Base-by-base conservation (phyloP, 2,329 filamentous ascomycete genomes). In the Fusarium odoratissimum region DNA sequence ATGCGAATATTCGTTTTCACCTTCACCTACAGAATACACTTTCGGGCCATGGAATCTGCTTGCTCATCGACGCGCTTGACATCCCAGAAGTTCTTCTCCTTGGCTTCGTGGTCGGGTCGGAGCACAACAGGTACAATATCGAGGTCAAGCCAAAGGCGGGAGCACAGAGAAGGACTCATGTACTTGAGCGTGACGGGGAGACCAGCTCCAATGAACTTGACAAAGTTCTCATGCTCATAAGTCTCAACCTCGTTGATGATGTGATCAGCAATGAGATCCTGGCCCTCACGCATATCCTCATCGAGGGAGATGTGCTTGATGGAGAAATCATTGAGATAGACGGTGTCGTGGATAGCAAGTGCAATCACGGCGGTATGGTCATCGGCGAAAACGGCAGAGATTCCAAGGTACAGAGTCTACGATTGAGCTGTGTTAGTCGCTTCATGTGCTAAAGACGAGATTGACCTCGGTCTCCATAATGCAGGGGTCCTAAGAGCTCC, bases 1-100 rank as follows among this genome's bases (percentile, higher is more conserved):
- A 31, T 11, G 46, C 65, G 59, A 23, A 46, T 2, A 14, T 49
- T 58, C 12, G 17, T 14, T 17, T 19, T 17, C 3, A 25, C 25
- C 2, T 14, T 8, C 11, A 42, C 88, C 81, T 82, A 92, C 91
- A 91, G 88, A 69, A 95, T 87, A 79, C 92, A 94, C 83, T 95
- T 95, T 69, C 93, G 87, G 4, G 91, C 91, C 88, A 95, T 92
- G 1, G 91, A 93, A 78, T 95, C 93, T 3, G 93, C 93, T 80
- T 95, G 91, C 79, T 96, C 93, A 75, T 95, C 93, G 8, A 95
- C 86, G n/a, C 86, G 83, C 78, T 90, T 89, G 38, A 83, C 80
- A 49, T 86, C 83, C 85, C 87, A 89, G 69, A 86, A 84, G 45
- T 75, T 82, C 74, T 79, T 82, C 60, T 76, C 80, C 74, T 84